Conservation (phyloP, 2,329 filamentous ascomycete genomes). For the Fusarium tuaranense region DNA sequence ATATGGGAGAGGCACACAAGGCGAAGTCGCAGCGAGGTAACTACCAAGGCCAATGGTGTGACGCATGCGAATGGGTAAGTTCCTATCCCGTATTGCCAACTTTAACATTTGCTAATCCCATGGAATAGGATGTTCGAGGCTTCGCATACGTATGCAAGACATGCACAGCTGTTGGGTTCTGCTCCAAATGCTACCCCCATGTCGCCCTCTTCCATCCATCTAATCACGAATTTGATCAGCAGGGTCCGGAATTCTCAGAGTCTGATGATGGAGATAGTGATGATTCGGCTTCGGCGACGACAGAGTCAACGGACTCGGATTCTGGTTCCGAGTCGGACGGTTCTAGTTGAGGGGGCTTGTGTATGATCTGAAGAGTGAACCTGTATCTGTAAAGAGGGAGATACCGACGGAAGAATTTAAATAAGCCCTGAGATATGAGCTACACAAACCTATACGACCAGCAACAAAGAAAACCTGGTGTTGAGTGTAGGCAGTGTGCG, state of each 20-base stretch:
- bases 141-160: background rate
- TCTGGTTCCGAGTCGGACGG: background rate
- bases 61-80: background rate
- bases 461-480: background rate
- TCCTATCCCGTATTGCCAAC: background rate
- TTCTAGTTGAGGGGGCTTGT: background rate
- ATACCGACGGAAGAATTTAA: background rate
- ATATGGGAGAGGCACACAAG: conserved; percentile 6
- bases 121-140: background rate
- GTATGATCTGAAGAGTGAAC: background rate
- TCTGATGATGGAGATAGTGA: background rate
- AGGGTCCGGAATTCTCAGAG: background rate
- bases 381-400: background rate
- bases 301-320: background rate
- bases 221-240: background rate
- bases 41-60: background rate
- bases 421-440: too few relatives aligned
- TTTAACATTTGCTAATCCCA: background rate
- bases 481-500: too few relatives aligned
- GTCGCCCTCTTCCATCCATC: background rate
- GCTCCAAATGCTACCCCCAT: conserved; percentile 4
- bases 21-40: background rate
- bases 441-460: background rate
- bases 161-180: background rate
- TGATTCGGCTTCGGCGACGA: background rate